Evolutionary conservation across 768 basidiomycete genomes (phyloP).

Genomic region (Mycena olivaceomarginata): DNA sequence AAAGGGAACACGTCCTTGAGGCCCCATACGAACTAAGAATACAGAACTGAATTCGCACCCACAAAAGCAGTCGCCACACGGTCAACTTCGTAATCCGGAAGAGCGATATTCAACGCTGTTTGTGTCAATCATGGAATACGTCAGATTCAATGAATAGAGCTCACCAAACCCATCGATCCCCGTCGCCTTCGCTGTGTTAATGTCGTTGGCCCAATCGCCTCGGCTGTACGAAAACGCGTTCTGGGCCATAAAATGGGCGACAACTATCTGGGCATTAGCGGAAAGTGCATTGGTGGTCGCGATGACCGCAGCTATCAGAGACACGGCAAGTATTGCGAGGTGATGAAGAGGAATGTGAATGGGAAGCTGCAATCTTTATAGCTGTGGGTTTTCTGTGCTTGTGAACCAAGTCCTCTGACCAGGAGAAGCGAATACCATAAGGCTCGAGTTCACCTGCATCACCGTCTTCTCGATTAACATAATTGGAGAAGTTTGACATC

Average conservation of each 20-base stretch:
- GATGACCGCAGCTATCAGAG: background rate
- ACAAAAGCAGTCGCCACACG: slow-evolving; percentile 56
- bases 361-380: too few species aligned
- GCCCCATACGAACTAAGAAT: background rate
- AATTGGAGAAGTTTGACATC: too few species aligned
- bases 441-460: too few species aligned
- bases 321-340: background rate
- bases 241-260: slow-evolving; percentile 46
- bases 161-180: slow-evolving; percentile 53
- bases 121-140: background rate
- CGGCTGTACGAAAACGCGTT: slow-evolving; percentile 47
- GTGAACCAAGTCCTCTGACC: too few species aligned
- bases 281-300: background rate
- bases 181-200: slow-evolving; percentile 47
- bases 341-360: background rate
- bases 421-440: too few species aligned
- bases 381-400: too few species aligned
- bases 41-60: background rate
- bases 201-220: slow-evolving; percentile 49
- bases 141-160: background rate
- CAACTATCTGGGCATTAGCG: slow-evolving; percentile 30
- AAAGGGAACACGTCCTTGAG: background rate
- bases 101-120: slow-evolving; percentile 50
- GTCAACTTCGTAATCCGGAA: slow-evolving; percentile 49
- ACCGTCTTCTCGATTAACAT: too few species aligned